phyloP scores from a whole-genome alignment of 2,329 filamentous ascomycete genomes.

The Cercospora berteroae region DNA sequence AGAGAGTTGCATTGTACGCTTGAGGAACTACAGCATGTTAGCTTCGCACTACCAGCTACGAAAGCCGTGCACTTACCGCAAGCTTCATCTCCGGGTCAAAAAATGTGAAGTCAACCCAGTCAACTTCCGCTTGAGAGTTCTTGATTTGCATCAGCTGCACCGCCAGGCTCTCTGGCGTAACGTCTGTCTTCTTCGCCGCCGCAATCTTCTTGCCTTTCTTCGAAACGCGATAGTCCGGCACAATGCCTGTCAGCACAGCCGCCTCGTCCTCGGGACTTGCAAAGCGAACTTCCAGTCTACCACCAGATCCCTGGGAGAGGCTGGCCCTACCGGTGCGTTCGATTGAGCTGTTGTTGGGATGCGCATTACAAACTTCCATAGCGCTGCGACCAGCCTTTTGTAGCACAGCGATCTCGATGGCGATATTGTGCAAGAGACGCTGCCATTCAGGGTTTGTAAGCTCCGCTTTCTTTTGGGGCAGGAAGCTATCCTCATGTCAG shows the following conservation, averaged over 20 bases:
- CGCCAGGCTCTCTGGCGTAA: background rate
- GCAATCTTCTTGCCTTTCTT: background rate
- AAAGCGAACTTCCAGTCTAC: constrained; percentile 5
- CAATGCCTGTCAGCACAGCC: constrained; percentile 6
- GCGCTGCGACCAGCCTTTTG: constrained; percentile 42
- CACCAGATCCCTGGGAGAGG: constrained; percentile 1
- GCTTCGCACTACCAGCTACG: constrained; percentile 1
- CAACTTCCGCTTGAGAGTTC: background rate
- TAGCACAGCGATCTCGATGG: constrained; percentile 57
- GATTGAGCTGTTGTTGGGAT: constrained; percentile 5
- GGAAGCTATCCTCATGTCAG: constrained; percentile 36
- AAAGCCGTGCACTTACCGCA: constrained; percentile 54
- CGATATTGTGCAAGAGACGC: constrained; percentile 53
- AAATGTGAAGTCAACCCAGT: constrained; percentile 39
- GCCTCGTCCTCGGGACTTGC: background rate
- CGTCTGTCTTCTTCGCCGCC: background rate
- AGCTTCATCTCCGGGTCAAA: constrained; percentile 64
- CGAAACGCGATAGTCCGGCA: background rate
- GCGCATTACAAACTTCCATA: constrained; percentile 52
- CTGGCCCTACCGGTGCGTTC: background rate
- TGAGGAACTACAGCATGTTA: constrained; percentile 64
- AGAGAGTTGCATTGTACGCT: constrained; percentile 78
- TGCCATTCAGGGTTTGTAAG: constrained; percentile 40
- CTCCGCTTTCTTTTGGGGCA: constrained; percentile 38
- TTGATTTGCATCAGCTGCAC: constrained; percentile 4